Evolutionary conservation across 106 monocot genomes (phyloP).

Genomic region (Narthecium ossifragum): DNA sequence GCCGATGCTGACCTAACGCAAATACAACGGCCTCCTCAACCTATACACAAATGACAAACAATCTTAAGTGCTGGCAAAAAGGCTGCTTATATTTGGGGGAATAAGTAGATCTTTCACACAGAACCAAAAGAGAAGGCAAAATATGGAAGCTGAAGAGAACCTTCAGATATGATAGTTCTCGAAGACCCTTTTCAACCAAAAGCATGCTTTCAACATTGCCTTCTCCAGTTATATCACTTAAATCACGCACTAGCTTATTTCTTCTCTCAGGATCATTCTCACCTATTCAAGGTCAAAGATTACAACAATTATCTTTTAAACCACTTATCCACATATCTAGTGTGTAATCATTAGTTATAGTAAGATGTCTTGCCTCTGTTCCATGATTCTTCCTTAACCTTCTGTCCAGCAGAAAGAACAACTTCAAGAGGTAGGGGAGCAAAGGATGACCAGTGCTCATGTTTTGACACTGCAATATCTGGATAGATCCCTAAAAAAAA

Average conservation of each 20-base stretch:
- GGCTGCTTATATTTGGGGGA: no score
- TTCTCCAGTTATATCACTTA: slow-evolving; percentile 84
- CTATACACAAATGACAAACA: no score
- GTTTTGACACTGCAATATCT: slow-evolving; percentile 75
- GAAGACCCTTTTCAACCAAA: slow-evolving; percentile 87
- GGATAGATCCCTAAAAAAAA: slow-evolving; percentile 57
- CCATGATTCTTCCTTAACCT: slow-evolving; percentile 69
- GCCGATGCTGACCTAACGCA: slow-evolving; percentile 59
- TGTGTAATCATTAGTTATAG: no score
- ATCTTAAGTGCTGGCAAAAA: no score
- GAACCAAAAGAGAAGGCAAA: no score
- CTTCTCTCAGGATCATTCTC: slow-evolving; percentile 44
- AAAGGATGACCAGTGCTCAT: slow-evolving; percentile 93
- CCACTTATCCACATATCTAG: no score
- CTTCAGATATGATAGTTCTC: slow-evolving; percentile 82
- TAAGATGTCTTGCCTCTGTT: slow-evolving; percentile 33
- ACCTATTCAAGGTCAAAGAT: slow-evolving; percentile 24
- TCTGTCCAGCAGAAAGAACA: slow-evolving; percentile 88
- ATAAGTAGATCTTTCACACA: no score
- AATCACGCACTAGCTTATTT: slow-evolving; percentile 47
- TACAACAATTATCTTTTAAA: neutral
- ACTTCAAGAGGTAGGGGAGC: slow-evolving; percentile 93
- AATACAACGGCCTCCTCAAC: slow-evolving; percentile 89
- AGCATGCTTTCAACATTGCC: slow-evolving; percentile 97
- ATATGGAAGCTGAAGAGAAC: slow-evolving; percentile 17